Evolutionary conservation across 352 stramenopile genomes (phyloP).

Genomic region (Phytopythium ostracodes): DNA sequence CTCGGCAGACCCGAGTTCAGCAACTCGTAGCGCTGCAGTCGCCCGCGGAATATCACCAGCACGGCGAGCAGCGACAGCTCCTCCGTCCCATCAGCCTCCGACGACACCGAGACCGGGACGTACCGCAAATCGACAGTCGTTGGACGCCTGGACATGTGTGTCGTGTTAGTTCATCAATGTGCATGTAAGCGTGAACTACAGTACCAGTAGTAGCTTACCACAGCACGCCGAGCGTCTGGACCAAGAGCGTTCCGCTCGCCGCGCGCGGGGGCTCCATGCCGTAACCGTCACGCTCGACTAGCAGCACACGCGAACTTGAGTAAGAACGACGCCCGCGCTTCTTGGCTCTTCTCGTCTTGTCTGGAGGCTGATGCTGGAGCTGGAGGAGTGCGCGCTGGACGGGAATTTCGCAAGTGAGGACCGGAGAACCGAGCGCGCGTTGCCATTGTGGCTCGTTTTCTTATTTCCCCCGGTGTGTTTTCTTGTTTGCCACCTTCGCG

Average conservation of each 20-base stretch:
- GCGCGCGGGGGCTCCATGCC: not conserved
- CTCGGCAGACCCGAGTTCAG: not conserved
- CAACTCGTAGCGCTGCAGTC: not conserved
- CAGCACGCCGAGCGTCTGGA: conserved; percentile 2
- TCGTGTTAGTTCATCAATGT: not conserved
- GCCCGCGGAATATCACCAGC: not conserved
- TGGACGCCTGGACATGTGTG: not conserved
- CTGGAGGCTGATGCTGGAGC: not conserved
- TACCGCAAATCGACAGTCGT: conserved; percentile 1
- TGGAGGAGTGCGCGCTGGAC: not conserved
- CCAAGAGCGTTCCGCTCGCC: not conserved
- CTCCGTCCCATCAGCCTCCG: not conserved
- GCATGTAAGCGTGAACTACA: not conserved
- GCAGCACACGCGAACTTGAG: not conserved
- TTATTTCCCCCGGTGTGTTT: conserved; percentile 1
- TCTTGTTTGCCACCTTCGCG: not conserved
- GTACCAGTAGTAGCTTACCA: not conserved
- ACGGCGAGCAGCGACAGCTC: not conserved
- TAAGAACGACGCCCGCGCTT: not conserved
- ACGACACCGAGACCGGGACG: not conserved
- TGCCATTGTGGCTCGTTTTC: not conserved
- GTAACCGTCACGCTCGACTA: not conserved
- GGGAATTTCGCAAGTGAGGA: not conserved
- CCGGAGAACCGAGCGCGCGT: not conserved
- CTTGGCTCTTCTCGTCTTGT: not conserved